Evolutionary conservation across 441 rosid species (phyloP).

Genomic region (Hura crepitans): DNA sequence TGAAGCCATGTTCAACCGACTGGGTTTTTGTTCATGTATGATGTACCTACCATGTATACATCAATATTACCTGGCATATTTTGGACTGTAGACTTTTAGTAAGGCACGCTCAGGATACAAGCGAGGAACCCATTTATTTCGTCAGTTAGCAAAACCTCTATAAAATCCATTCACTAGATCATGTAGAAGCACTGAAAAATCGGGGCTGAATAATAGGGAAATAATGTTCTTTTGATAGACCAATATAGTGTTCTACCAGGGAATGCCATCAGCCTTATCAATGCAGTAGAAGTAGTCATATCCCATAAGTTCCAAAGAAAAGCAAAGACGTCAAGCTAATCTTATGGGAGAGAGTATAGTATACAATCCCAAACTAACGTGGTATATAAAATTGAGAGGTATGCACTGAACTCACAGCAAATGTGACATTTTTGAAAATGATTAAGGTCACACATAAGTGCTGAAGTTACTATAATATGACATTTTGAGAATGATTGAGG

Average conservation of each 20-base stretch:
- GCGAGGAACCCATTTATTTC: background rate
- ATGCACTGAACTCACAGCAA: too few species aligned
- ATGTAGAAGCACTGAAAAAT: background rate
- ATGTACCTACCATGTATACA: background rate
- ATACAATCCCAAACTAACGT: background rate
- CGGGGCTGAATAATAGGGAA: background rate
- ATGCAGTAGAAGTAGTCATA: background rate
- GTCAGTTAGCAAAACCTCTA: background rate
- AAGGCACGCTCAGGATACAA: background rate
- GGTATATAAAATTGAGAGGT: too few species aligned
- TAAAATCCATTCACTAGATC: background rate
- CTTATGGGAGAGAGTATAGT: background rate
- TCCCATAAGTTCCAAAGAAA: background rate
- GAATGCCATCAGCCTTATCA: background rate
- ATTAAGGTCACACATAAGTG: too few species aligned
- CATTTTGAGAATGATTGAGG: too few species aligned
- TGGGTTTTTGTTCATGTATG: background rate
- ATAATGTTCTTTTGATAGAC: background rate
- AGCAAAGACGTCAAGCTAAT: background rate
- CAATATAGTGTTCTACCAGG: background rate
- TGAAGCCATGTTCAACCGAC: background rate
- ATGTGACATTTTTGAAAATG: too few species aligned
- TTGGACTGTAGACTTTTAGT: background rate
- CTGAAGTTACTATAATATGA: too few species aligned
- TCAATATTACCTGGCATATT: too few species aligned